phyloP scores from a whole-genome alignment of 768 basidiomycete genomes.

The Podaxis sp. region DNA sequence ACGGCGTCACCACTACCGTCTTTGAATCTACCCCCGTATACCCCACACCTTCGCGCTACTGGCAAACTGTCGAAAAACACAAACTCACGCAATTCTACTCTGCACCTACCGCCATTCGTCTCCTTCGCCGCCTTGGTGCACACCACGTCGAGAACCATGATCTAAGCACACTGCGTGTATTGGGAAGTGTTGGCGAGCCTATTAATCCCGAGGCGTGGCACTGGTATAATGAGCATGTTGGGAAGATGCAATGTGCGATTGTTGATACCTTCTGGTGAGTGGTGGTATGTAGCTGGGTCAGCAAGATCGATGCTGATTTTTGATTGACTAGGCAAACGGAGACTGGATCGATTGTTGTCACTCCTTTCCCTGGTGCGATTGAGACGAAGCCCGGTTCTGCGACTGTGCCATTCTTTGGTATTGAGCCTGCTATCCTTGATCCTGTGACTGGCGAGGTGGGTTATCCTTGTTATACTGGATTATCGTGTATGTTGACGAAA shows the following conservation, averaged over 20 bases:
- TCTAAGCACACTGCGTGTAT: conserved; percentile 76
- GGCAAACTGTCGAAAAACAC: conserved; percentile 93
- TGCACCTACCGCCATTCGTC: conserved; percentile 91
- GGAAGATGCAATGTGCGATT: conserved; percentile 82
- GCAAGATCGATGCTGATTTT: conserved; percentile 6
- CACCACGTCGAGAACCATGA: conserved; percentile 85
- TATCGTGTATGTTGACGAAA: not conserved
- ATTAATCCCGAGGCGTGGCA: conserved; percentile 99
- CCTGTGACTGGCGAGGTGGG: conserved; percentile 68
- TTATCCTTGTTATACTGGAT: not conserved
- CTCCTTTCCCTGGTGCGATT: conserved; percentile 94
- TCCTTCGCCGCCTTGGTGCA: conserved; percentile 76
- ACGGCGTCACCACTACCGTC: conserved; percentile 80
- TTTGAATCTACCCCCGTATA: conserved; percentile 98
- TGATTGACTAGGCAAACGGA: conserved; percentile 79
- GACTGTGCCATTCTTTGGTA: conserved; percentile 97
- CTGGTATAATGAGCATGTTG: conserved; percentile 98
- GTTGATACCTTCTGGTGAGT: conserved; percentile 87
- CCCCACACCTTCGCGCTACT: conserved; percentile 94
- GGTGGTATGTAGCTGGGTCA: conserved; percentile 14
- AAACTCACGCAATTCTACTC: conserved; percentile 96
- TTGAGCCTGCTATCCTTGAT: conserved; percentile 86
- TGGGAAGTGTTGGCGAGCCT: conserved; percentile 95
- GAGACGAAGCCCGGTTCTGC: conserved; percentile 96
- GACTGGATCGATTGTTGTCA: conserved; percentile 93